Evolutionary conservation across 495 filamentous ascomycete genomes (phyloP), one percentile per base, ranked within the genome.

Genomic region (Aspergillus taichungensis): DNA sequence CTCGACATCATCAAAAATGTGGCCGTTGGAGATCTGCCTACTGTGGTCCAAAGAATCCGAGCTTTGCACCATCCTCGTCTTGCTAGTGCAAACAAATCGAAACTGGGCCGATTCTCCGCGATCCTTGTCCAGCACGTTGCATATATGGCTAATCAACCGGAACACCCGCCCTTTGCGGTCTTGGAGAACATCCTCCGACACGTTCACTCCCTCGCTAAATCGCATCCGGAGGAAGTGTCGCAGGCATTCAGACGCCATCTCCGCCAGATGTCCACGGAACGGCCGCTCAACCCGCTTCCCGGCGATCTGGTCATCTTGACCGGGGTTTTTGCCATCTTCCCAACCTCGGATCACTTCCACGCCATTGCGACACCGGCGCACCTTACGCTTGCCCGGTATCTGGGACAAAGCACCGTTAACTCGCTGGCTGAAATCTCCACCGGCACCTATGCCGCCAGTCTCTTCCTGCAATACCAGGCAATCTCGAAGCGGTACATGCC

Each of bases 261-360:
- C 7, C 73, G 80, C 42, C 63, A 75, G 34, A 74, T 92, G 13
- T 74, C 82, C 18, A 62, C 74, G 46, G 59, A 71, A 27, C 77
- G 79, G 40, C 75, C 81, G 6, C 68, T 80, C 37, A 70, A 68
- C 12, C 79, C 84, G 8, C 79, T 71, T 2, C 72, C 82, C 8
- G 85, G 87, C 3, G 89, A 97, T 57, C 71, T 97, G 14, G 61
- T 89, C 8, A 60, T 94, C 24, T 66, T 99, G 33, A 90, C 87
- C 1, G 88, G 88, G 0, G 77, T 96, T 51, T 79, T 79, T 28
- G 79, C 81, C 6, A 85, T 91, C 47, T 99, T 94, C 60, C 88
- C 94, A 5, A 95, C 94, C 0, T 94, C 87, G 0, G 92, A 99
- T 65, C 88, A 95, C 61, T 97, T 96, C 63, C 92, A 97, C 52